Conservation (phyloP, 2,329 filamentous ascomycete genomes). For the Amylocarpus encephaloides region DNA sequence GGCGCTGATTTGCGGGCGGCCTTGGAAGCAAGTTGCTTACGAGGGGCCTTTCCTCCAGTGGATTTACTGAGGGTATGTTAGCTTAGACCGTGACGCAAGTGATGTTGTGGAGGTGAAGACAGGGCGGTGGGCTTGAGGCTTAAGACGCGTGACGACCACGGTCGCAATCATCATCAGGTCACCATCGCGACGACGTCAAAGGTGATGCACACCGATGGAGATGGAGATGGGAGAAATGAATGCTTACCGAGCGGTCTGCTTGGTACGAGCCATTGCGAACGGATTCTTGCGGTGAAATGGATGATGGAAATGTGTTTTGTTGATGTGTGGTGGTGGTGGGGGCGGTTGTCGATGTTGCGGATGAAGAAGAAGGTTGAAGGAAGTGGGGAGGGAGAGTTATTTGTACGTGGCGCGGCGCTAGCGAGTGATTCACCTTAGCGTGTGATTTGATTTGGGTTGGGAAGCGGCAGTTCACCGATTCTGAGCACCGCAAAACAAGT, state of each 20-base stretch:
- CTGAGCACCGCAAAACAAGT: constrained; percentile 6
- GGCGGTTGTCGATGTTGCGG: constrained; percentile 26
- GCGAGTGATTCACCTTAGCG: constrained; percentile 22
- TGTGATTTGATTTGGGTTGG: constrained; percentile 12
- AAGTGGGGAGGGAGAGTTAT: constrained; percentile 29
- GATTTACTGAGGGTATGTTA: constrained; percentile 50
- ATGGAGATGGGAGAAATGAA: constrained; percentile 8
- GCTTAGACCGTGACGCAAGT: constrained; percentile 9
- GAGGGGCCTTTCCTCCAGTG: constrained; percentile 70
- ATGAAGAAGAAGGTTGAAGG: constrained; percentile 25
- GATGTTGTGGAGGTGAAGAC: constrained; percentile 8
- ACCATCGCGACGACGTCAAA: constrained; percentile 18
- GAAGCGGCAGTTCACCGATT: constrained; percentile 1
- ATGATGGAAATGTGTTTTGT: constrained; percentile 5
- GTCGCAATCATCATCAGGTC: constrained; percentile 18
- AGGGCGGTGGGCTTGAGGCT: constrained; percentile 17
- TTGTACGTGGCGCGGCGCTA: constrained; percentile 27
- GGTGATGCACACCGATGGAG: not conserved
- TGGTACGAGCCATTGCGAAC: constrained; percentile 36
- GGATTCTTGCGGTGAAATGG: constrained; percentile 10
- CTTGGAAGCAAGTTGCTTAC: constrained; percentile 98
- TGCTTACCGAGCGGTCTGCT: constrained; percentile 52
- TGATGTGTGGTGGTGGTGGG: constrained; percentile 7
- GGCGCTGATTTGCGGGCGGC: constrained; percentile 97
- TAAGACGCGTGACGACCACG: constrained; percentile 28